Evolutionary conservation across 2,329 filamentous ascomycete species (phyloP), one percentile per base, ranked within the genome.

Genomic region (Hypoxylon sp.): DNA sequence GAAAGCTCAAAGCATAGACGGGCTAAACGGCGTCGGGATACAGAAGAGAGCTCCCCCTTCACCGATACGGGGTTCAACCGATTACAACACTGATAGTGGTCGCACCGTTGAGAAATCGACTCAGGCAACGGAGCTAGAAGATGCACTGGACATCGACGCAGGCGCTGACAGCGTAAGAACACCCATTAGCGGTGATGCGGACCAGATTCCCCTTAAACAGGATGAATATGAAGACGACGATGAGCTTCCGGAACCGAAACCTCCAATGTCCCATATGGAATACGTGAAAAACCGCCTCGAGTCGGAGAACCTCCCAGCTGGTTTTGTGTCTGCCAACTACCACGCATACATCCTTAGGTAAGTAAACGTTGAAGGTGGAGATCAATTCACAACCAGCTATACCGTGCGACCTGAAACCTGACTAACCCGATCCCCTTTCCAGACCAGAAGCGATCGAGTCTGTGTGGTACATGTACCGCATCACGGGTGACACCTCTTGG

Each of bases 381-480:
- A 13, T 34, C n/a, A 5, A 14, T 36, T 17, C 19, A 38, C 23
- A 14, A n/a, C 3, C 9, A n/a, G 5, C 30, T 17, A 30, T 38
- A 21, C 13, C 4, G 36, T 30, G 14, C 23, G 17, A 23, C 13
- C 32, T 32, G 11, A 46, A 43, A 45, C 30, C 11, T 32, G 21
- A 48, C 64, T 68, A 58, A 68, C 49, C 11, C 38, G 13, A 9
- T 32, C 6, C 30, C 10, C 13, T 17, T 17, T 4, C 65, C 69
- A 92, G 91, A 21, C 93, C 93, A 19, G 93, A 97, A 82, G 93
- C 92, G 0, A 94, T 97, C 73, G 93, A 97, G 75, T 93, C 91
- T 0, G 89, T 97, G 13, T 97, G 93, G 86, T 92, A 94, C 81
- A 90, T 97, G 84, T 96, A 97, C 81, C 92, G 94, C 76, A 93